These are phyloP conservation scores for Verruconis gallopava DNA, from an alignment of 2,329 filamentous ascomycete genomes.

Conservation along the genomic window DNA sequence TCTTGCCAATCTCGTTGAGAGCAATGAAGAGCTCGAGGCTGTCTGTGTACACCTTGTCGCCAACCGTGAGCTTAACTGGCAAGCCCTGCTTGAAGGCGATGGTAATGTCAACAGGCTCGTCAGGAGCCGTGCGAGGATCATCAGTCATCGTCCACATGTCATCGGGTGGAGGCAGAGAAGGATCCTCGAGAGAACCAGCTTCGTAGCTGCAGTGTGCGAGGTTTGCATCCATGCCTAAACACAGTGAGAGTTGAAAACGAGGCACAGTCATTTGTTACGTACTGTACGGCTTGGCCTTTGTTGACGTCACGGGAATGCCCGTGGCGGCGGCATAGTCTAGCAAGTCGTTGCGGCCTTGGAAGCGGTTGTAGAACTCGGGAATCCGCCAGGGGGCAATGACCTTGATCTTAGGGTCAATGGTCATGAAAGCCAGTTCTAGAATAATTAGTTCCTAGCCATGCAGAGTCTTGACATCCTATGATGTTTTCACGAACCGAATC, in stretches of 20 bases:
- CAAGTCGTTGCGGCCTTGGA: slow-evolving; percentile 59
- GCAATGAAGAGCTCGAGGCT: slow-evolving; percentile 59
- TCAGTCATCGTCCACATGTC: slow-evolving; percentile 69
- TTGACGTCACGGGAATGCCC: slow-evolving; percentile 59
- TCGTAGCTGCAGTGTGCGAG: slow-evolving; percentile 70
- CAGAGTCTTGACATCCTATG: slow-evolving; percentile 42
- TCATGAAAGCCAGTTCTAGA: slow-evolving; percentile 51
- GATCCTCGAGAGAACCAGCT: slow-evolving; percentile 60
- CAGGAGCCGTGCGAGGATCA: slow-evolving; percentile 54
- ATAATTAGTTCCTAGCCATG: no score
- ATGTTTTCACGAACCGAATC: not conserved
- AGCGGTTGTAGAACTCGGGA: slow-evolving; percentile 56
- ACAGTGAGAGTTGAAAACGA: no score
- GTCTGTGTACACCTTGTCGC: slow-evolving; percentile 45
- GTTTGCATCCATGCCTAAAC: slow-evolving; percentile 45
- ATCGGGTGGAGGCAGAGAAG: slow-evolving; percentile 50
- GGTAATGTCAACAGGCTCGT: slow-evolving; percentile 58
- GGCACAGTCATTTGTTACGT: slow-evolving; percentile 35
- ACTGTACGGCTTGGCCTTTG: slow-evolving; percentile 58
- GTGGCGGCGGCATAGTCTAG: slow-evolving; percentile 56
- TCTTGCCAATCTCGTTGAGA: slow-evolving; percentile 57
- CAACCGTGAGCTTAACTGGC: slow-evolving; percentile 49
- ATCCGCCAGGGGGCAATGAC: slow-evolving; percentile 65
- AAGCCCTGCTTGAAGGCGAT: slow-evolving; percentile 62
- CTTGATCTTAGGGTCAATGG: slow-evolving; percentile 49